Evolutionary conservation across 257 asterid genomes (phyloP).

Genomic region (Ballota nigra): DNA sequence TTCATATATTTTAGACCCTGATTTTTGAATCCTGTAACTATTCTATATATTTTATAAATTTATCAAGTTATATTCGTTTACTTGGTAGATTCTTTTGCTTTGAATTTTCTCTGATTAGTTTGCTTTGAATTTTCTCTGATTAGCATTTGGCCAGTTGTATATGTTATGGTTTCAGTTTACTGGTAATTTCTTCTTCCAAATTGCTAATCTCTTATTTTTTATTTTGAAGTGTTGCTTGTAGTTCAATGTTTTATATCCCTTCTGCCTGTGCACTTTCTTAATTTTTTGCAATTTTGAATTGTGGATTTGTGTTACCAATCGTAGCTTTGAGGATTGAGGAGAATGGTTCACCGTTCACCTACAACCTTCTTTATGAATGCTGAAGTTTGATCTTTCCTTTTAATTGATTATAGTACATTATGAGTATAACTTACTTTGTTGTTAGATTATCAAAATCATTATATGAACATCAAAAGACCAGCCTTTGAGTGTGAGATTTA

Average conservation of each 20-base stretch:
- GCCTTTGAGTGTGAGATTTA: neutral
- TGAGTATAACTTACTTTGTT: neutral
- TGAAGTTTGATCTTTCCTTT: neutral
- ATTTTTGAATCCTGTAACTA: neutral
- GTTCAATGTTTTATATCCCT: neutral
- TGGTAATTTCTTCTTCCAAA: neutral
- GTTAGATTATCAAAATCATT: neutral
- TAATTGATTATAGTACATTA: neutral
- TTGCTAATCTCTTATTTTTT: neutral
- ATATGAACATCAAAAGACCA: neutral
- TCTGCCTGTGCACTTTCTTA: neutral
- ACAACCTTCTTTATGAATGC: neutral
- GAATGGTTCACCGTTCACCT: too few relatives aligned
- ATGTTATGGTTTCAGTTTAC: neutral
- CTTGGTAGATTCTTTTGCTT: neutral
- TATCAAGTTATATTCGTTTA: neutral
- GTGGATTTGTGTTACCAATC: neutral
- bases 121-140: neutral
- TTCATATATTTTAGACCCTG: neutral
- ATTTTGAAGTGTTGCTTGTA: neutral
- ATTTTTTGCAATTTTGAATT: neutral
- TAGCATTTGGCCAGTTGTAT: neutral
- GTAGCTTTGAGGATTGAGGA: neutral
- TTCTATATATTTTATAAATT: too few relatives aligned
- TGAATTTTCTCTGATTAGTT: neutral